A percentile compares a stretch with the other conserved stretches of the same genome.
Conservation (phyloP, 371 early-diverging fungal genomes). For the Mucor velutinosus region DNA sequence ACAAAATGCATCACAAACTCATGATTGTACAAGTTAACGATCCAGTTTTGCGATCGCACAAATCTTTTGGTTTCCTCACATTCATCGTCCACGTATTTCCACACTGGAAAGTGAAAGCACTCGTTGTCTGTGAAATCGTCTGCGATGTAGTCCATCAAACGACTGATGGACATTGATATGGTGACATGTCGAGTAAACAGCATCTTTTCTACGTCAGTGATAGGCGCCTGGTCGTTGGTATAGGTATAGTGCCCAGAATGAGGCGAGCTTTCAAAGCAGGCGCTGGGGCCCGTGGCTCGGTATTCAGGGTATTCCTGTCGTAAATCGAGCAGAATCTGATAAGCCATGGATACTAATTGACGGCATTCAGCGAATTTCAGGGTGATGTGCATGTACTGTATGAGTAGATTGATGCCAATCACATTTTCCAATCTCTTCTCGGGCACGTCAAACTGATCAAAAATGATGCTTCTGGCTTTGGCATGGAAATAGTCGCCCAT, state of each 20-base stretch:
- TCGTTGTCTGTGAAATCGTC: background rate
- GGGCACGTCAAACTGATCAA: conserved; percentile 22
- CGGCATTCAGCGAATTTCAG: conserved; percentile 8
- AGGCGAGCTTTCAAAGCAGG: background rate
- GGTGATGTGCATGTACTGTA: conserved; percentile 14
- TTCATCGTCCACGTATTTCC: conserved; percentile 9
- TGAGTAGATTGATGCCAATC: conserved; percentile 9
- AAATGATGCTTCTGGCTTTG: conserved; percentile 11
- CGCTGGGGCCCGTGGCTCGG: background rate
- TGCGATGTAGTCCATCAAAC: conserved; percentile 1
- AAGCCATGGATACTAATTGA: conserved; percentile 5
- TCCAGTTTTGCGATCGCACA: background rate
- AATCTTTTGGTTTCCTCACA: background rate
- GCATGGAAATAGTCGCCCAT: conserved; percentile 18
- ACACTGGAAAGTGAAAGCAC: background rate
- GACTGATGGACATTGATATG: background rate
- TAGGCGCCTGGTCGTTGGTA: background rate
- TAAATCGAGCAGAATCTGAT: conserved; percentile 19
- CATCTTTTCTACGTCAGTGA: background rate
- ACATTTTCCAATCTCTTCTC: conserved; percentile 26
- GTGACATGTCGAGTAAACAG: conserved; percentile 6
- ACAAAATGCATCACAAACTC: conserved; percentile 5
- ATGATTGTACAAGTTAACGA: conserved; percentile 5
- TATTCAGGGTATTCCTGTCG: background rate
- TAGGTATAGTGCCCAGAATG: background rate